phyloP scores from a whole-genome alignment of 176 grass and related monocot species.

The Lolium multiflorum region DNA sequence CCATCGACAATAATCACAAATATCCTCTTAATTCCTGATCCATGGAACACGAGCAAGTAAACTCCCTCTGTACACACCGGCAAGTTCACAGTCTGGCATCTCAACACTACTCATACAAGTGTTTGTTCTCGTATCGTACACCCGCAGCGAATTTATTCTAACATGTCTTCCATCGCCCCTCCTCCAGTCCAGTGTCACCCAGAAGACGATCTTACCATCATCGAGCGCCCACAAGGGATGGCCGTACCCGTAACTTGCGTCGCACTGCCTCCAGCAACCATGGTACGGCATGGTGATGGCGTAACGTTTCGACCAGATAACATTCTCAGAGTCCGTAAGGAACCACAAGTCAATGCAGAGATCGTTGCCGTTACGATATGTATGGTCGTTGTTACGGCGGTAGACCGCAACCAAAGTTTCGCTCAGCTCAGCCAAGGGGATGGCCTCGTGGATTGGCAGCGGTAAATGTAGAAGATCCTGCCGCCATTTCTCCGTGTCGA shows the following conservation, averaged over 20 bases:
- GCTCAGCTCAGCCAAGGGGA: neutral
- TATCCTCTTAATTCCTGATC: neutral
- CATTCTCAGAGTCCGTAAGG: neutral
- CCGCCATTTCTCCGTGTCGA: conserved; percentile 17
- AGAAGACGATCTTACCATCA: conserved; percentile 11
- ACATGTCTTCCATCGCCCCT: neutral
- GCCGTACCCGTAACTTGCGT: too few relatives aligned
- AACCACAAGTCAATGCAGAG: neutral
- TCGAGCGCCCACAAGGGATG: neutral
- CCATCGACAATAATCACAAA: neutral
- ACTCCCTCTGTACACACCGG: neutral
- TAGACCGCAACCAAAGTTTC: neutral
- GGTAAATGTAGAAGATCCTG: neutral
- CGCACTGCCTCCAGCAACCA: too few relatives aligned
- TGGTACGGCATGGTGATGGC: neutral
- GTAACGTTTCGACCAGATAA: neutral
- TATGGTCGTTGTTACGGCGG: neutral
- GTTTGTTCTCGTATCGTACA: conserved; percentile 3
- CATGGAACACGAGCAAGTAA: neutral
- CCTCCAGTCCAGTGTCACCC: neutral
- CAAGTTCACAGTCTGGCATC: neutral
- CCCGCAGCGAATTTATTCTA: neutral
- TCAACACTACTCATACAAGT: neutral
- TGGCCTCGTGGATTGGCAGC: neutral
- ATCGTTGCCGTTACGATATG: neutral